Evolutionary conservation across 148 eudicot genomes (phyloP).

Genomic region (Arctostaphylos glauca): DNA sequence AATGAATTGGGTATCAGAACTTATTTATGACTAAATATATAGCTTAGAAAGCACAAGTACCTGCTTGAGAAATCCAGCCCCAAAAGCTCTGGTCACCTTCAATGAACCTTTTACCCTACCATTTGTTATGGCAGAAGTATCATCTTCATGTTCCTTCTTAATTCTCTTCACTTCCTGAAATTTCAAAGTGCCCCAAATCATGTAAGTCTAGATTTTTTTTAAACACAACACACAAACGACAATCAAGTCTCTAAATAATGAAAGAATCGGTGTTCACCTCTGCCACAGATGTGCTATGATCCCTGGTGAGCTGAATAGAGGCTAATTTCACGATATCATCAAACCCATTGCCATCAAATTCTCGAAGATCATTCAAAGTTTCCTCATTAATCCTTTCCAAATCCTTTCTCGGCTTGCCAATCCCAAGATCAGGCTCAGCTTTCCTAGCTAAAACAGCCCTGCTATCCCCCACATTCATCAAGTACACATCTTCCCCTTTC

Average conservation of each 20-base stretch:
- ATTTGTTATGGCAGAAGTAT: conserved; percentile 44
- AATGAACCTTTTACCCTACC: conserved; percentile 61
- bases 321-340: conserved; percentile 27
- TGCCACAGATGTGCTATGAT: conserved; percentile 54
- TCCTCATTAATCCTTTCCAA: conserved; percentile 23
- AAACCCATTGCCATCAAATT: conserved; percentile 28
- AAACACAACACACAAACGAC: background rate
- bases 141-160: conserved; percentile 47
- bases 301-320: conserved; percentile 51
- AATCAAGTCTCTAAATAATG: background rate
- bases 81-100: conserved; percentile 75
- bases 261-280: conserved; percentile 34
- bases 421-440: conserved; percentile 28
- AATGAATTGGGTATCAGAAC: background rate
- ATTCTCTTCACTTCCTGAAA: conserved; percentile 58
- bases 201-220: background rate
- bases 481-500: conserved; percentile 60
- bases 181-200: background rate
- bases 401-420: conserved; percentile 19
- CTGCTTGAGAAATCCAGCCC: conserved; percentile 71
- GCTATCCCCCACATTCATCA: conserved; percentile 79
- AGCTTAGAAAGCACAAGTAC: conserved; percentile 23
- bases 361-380: conserved; percentile 21
- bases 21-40: background rate
- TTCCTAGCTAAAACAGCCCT: conserved; percentile 52